Percentiles rank a stretch among this genome's conserved stretches.
Conservation (phyloP, 106 monocot genomes). For the Phalaenopsis aphrodite region DNA sequence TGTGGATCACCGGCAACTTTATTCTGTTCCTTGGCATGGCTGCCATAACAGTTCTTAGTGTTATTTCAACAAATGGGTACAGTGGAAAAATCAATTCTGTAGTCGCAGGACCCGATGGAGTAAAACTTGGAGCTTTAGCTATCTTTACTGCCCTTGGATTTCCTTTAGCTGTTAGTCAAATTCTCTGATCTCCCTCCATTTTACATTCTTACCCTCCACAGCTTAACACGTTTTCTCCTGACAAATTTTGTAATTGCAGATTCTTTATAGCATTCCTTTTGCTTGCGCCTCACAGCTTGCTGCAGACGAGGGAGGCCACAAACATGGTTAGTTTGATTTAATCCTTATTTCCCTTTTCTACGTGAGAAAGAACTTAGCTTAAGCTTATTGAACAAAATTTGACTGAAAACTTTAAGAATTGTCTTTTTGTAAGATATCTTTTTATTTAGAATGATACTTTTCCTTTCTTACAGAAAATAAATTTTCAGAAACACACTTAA, state of each 20-base stretch:
- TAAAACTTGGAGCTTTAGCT: slow-evolving; percentile 9
- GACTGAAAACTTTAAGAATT: neutral
- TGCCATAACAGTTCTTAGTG: slow-evolving; percentile 2
- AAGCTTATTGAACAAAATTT: too few species aligned
- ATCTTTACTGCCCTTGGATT: slow-evolving; percentile 21
- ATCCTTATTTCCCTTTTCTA: too few species aligned
- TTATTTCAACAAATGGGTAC: slow-evolving; percentile 5
- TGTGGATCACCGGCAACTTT: slow-evolving; percentile 6
- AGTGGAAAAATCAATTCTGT: slow-evolving; percentile 3
- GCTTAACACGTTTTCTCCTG: neutral
- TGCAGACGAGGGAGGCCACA: slow-evolving; percentile 8
- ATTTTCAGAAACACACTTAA: too few species aligned
- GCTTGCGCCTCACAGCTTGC: slow-evolving; percentile 15
- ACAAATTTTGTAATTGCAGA: neutral
- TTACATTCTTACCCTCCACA: neutral
- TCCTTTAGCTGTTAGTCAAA: slow-evolving; percentile 16
- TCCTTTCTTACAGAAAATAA: too few species aligned
- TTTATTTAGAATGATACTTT: too few species aligned
- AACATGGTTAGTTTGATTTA: slow-evolving; percentile 12
- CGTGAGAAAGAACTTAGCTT: too few species aligned
- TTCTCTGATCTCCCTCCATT: neutral
- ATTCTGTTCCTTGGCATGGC: neutral
- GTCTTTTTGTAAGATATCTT: too few species aligned
- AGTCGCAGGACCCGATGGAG: slow-evolving; percentile 5
- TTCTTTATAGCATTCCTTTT: slow-evolving; percentile 20